Percentiles rank a stretch among this genome's conserved stretches.
These are phyloP conservation scores for Coemansia sp. DNA, from an alignment of 192 early-diverging fungal genomes.

Conservation along the genomic window DNA sequence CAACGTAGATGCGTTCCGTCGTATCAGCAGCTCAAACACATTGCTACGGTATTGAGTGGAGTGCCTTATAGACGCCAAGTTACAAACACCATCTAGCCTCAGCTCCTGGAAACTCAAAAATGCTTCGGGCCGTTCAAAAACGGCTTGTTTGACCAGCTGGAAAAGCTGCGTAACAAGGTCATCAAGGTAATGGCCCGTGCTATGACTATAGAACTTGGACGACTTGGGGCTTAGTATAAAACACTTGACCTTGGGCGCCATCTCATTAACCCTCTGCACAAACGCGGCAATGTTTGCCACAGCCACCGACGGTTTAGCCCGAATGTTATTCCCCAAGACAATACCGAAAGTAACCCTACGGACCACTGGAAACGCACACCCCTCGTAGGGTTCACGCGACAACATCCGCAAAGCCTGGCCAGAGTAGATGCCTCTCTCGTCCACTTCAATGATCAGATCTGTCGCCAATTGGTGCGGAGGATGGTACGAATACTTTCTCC, in stretches of 20 bases:
- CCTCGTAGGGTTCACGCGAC: background rate
- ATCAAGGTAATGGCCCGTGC: background rate
- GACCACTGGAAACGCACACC: background rate
- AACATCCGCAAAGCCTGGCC: background rate
- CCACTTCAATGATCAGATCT: background rate
- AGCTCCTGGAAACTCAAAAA: too few relatives aligned
- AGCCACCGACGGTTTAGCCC: too few relatives aligned
- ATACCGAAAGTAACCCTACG: background rate
- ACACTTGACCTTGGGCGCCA: background rate
- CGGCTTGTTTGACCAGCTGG: background rate
- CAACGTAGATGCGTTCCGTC: too few relatives aligned
- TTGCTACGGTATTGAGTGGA: too few relatives aligned
- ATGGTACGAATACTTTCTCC: too few relatives aligned
- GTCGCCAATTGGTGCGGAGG: background rate
- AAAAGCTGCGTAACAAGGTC: background rate
- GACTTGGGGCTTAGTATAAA: background rate
- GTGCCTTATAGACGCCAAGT: too few relatives aligned
- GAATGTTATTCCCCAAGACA: background rate
- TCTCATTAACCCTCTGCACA: background rate
- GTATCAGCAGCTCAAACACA: too few relatives aligned
- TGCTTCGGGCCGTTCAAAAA: too few relatives aligned
- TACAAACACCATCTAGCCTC: too few relatives aligned
- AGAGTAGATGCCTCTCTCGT: background rate
- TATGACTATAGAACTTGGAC: background rate
- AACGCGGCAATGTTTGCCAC: background rate